Evolutionary conservation across 352 stramenopile genomes (phyloP).

Genomic region (Sclerospora graminicola): DNA sequence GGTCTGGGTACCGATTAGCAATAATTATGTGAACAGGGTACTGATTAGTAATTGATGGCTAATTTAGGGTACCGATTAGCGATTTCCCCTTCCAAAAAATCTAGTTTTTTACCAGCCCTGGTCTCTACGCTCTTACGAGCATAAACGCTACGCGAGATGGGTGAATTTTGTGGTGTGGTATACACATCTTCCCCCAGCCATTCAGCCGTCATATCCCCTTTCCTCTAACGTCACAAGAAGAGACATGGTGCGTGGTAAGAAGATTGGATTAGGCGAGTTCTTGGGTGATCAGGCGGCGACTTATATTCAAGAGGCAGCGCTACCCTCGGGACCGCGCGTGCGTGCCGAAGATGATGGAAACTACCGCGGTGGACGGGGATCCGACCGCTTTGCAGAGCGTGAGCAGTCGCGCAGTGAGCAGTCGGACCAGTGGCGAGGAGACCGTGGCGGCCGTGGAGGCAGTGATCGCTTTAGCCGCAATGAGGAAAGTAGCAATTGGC

Average conservation of each 20-base stretch:
- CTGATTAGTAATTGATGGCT: too few species aligned
- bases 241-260: constrained; percentile 48
- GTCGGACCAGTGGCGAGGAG: constrained; percentile 44
- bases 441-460: constrained; percentile 15
- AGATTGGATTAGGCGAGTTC: constrained; percentile 68
- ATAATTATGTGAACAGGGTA: too few species aligned
- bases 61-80: too few species aligned
- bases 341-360: constrained; percentile 43
- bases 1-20: too few species aligned
- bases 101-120: too few species aligned
- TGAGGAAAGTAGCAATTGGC: constrained; percentile 22
- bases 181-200: constrained; percentile 9
- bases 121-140: too few species aligned
- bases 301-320: constrained; percentile 47
- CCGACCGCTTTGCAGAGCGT: constrained; percentile 30
- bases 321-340: constrained; percentile 45
- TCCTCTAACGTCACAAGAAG: background rate
- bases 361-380: constrained; percentile 31
- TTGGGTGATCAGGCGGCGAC: constrained; percentile 45
- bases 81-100: too few species aligned
- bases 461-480: constrained; percentile 23
- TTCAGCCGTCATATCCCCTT: constrained; percentile 9
- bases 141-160: too few species aligned
- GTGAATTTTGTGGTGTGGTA: background rate
- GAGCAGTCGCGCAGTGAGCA: constrained; percentile 34